phyloP scores from a whole-genome alignment of 305 asterid species.

The Andrographis paniculata region DNA sequence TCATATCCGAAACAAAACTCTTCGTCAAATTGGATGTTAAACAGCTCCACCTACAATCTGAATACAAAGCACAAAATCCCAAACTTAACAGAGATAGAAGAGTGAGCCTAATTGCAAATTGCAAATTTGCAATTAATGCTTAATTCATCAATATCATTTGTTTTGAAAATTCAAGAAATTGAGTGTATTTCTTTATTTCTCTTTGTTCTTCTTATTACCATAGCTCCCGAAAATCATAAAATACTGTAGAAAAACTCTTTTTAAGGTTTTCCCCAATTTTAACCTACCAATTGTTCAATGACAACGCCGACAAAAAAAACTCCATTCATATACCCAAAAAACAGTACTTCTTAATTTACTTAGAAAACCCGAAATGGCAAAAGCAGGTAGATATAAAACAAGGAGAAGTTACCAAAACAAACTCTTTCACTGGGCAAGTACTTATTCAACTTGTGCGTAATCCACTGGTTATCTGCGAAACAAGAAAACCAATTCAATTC shows the following conservation, averaged over 20 bases:
- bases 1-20: conserved; percentile 29
- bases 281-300: too few species aligned
- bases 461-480: conserved; percentile 5
- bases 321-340: too few species aligned
- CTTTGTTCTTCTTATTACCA: too few species aligned
- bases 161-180: too few species aligned
- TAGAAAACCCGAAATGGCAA: too few species aligned
- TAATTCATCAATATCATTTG: neutral
- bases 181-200: too few species aligned
- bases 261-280: too few species aligned
- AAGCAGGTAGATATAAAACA: neutral
- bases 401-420: conserved; percentile 10
- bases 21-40: conserved; percentile 26
- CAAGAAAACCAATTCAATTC: conserved; percentile 4
- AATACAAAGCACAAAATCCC: conserved; percentile 12
- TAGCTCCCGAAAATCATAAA: too few species aligned
- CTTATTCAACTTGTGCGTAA: conserved; percentile 12
- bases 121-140: too few species aligned
- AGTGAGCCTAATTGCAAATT: neutral
- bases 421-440: conserved; percentile 12
- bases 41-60: conserved; percentile 31
- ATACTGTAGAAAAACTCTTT: too few species aligned
- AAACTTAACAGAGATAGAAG: neutral
- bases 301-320: too few species aligned
- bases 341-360: too few species aligned